Conservation (phyloP, 1,139 yeast genomes). For the Kodamaea anthophila region DNA sequence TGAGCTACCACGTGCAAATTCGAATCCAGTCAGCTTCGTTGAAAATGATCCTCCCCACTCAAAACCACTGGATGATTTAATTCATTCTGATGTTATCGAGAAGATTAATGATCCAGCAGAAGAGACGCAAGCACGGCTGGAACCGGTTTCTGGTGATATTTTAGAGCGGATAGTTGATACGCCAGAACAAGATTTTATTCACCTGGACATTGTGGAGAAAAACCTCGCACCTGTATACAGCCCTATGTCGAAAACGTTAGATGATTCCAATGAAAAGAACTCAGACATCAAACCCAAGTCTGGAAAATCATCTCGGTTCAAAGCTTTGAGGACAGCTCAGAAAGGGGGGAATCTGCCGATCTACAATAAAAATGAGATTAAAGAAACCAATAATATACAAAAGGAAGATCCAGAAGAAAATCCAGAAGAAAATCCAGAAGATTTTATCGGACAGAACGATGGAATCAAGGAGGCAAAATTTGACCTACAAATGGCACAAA, state of each 20-base stretch:
- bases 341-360: no score
- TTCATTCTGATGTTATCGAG: background rate
- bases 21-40: slow-evolving; percentile 1
- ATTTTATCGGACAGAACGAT: no score
- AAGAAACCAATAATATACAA: no score
- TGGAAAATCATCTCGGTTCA: slow-evolving; percentile 11
- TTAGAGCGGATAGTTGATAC: background rate
- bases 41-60: no score
- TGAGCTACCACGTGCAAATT: slow-evolving; percentile 8
- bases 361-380: no score
- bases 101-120: no score
- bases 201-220: slow-evolving; percentile 10
- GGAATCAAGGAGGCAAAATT: slow-evolving; percentile 13
- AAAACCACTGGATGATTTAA: no score
- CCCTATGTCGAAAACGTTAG: background rate
- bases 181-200: background rate
- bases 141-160: background rate
- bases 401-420: no score
- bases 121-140: no score
- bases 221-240: background rate
- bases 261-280: background rate
- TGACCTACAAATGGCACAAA: slow-evolving; percentile 37
- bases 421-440: no score
- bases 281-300: slow-evolving; percentile 1
- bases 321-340: no score